A percentile compares a stretch with the other conserved stretches of the same genome.
phyloP scores from a whole-genome alignment of 495 filamentous ascomycete species.

The Geopyxis carbonaria region DNA sequence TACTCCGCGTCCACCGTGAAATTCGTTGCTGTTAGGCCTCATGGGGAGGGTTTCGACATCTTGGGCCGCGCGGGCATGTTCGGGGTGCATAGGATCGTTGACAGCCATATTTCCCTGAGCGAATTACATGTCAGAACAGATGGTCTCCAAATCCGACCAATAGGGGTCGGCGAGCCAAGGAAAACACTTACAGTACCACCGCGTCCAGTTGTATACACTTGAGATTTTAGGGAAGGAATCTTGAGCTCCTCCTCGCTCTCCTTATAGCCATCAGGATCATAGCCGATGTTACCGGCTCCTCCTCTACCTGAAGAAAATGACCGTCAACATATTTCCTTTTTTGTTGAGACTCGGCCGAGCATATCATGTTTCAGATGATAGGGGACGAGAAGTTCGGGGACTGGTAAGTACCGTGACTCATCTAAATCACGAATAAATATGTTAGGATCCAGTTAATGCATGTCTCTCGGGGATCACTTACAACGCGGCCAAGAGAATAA shows the following conservation, averaged over 20 bases:
- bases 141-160: conserved; percentile 12
- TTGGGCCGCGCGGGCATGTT: conserved; percentile 59
- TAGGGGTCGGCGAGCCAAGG: conserved; percentile 17
- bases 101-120: conserved; percentile 58
- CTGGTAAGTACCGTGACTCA: neutral
- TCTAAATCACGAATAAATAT: neutral
- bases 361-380: neutral
- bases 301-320: conserved; percentile 29
- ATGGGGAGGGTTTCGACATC: conserved; percentile 47
- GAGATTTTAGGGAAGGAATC: conserved; percentile 67
- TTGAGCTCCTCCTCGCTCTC: conserved; percentile 43
- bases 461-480: neutral
- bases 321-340: neutral
- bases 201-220: conserved; percentile 68
- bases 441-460: neutral
- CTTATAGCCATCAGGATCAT: conserved; percentile 33
- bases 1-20: conserved; percentile 31
- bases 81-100: conserved; percentile 42
- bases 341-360: neutral
- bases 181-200: conserved; percentile 32
- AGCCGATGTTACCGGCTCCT: conserved; percentile 58
- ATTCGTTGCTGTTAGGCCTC: conserved; percentile 29
- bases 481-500: neutral
- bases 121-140: conserved; percentile 5
- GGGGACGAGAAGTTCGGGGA: neutral